Evolutionary conservation across 2,329 filamentous ascomycete species (phyloP), one percentile per base, ranked within the genome.

Genomic region (Akanthomyces muscarius): DNA sequence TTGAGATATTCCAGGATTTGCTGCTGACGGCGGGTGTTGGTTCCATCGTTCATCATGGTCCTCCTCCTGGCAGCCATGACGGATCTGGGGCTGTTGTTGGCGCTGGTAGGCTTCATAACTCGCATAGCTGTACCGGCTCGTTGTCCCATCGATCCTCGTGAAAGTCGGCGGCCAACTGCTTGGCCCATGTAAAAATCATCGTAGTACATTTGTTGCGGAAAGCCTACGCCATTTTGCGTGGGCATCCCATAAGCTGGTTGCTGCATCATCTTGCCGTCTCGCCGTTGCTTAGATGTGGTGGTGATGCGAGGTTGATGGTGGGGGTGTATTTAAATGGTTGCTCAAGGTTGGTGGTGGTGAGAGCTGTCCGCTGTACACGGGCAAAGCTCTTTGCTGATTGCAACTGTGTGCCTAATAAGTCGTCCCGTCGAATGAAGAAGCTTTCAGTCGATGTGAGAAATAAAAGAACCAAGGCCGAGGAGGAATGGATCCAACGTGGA

Each of bases 71-170:
- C 75, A 68, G 81, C 75, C 67, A 78, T 72, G 21, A 80, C 77
- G 5, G 80, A 79, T 68, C 86, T 81, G 16, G 88, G 89, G 73
- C 89, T 91, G 75, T 85, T 90, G 78, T 80, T 89, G 66, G 87
- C 83, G 73, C 87, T 90, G 67, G 77, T 83, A 16, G 87, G 86
- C 74, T 91, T 91, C 62, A 76, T 76, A 45, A 91, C 78, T 65
- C 87, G 81, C 83, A 85, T 86, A 63, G 77, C 76, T 64, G 75
- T 77, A 68, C 76, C 78, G 56, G 73, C 75, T 69, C 79, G 81
- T 72, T 81, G 81, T 66, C 81, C 78, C 66, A 77, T 81, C 10
- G 81, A 81, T 28, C 77, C 74, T 65, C 80, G 78, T 25, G 83
- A 83, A 65, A 78, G 74, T 64, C 79, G 78, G 54, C 82, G 78